These are phyloP conservation scores for Neospermospora avenae DNA, from an alignment of 2,329 filamentous ascomycete species.

Conservation along the genomic window DNA sequence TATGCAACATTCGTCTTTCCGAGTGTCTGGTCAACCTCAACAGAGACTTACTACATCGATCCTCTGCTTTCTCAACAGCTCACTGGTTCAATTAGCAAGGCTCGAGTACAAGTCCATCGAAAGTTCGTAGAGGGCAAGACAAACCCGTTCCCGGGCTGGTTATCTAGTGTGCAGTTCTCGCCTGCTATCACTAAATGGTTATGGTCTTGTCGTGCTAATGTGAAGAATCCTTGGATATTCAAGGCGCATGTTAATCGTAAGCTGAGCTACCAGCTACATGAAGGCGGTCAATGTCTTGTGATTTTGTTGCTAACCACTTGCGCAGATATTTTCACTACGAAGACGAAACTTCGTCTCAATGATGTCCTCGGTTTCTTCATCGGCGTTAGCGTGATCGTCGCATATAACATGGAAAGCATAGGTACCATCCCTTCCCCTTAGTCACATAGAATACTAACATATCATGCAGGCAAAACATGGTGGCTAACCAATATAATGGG, in stretches of 20 bases:
- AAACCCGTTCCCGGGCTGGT: constrained; percentile 41
- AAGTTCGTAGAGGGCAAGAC: constrained; percentile 28
- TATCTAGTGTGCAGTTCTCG: constrained; percentile 36
- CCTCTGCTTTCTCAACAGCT: constrained; percentile 33
- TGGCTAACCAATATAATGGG: constrained; percentile 79
- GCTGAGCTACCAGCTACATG: too few species aligned
- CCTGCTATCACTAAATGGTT: constrained; percentile 31
- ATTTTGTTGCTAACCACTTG: not conserved
- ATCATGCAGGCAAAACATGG: constrained; percentile 26
- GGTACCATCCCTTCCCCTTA: not conserved
- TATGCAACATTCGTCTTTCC: constrained; percentile 70
- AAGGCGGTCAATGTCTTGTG: not conserved
- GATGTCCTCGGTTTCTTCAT: constrained; percentile 30
- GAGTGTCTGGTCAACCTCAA: constrained; percentile 55
- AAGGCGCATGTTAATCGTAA: constrained; percentile 29
- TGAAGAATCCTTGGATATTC: constrained; percentile 50
- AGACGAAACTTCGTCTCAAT: constrained; percentile 26
- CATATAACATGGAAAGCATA: constrained; percentile 31
- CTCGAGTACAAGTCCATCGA: constrained; percentile 15
- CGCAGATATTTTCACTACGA: constrained; percentile 12
- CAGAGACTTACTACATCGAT: constrained; percentile 47
- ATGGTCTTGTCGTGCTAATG: constrained; percentile 51
- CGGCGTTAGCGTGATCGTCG: constrained; percentile 26
- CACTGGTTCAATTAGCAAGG: constrained; percentile 13
- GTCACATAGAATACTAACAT: not conserved